Conservation (phyloP, 257 asterid genomes). For the Datura wrightii region DNA sequence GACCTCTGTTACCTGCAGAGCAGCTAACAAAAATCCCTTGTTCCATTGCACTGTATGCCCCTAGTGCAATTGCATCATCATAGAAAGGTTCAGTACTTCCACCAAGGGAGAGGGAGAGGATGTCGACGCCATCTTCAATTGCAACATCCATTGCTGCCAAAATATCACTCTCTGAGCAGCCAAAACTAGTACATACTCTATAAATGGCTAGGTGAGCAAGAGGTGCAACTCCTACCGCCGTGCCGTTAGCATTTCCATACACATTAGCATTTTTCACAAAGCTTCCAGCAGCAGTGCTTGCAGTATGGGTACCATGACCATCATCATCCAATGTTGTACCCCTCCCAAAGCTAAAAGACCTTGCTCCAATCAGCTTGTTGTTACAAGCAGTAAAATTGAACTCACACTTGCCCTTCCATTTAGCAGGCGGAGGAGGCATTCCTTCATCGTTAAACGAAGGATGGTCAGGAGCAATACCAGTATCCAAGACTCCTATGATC, state of each 20-base stretch:
- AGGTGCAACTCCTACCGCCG: slow-evolving; percentile 45
- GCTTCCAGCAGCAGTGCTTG: slow-evolving; percentile 41
- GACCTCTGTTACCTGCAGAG: slow-evolving; percentile 40
- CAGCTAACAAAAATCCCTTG: slow-evolving; percentile 30
- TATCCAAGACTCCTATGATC: slow-evolving; percentile 40
- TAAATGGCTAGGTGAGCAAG: slow-evolving; percentile 43
- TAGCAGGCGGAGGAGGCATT: not conserved
- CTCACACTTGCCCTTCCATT: not conserved
- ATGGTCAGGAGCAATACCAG: slow-evolving; percentile 34
- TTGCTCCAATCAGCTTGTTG: slow-evolving; percentile 35
- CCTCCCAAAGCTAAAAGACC: not conserved
- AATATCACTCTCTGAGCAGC: slow-evolving; percentile 34
- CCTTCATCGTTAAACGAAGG: slow-evolving; percentile 33
- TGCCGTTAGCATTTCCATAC: slow-evolving; percentile 17
- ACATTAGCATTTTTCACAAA: slow-evolving; percentile 33
- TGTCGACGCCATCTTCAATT: slow-evolving; percentile 39
- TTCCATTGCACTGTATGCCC: slow-evolving; percentile 38
- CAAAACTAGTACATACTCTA: slow-evolving; percentile 27
- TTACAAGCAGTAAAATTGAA: not conserved
- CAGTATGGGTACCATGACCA: slow-evolving; percentile 45
- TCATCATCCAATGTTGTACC: slow-evolving; percentile 10
- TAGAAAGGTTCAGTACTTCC: slow-evolving; percentile 16
- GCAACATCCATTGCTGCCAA: slow-evolving; percentile 41
- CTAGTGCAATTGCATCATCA: slow-evolving; percentile 36
- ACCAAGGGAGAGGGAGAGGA: slow-evolving; percentile 43